Conservation (phyloP, 352 stramenopile species). For the Globisporangium uncinulatum region DNA sequence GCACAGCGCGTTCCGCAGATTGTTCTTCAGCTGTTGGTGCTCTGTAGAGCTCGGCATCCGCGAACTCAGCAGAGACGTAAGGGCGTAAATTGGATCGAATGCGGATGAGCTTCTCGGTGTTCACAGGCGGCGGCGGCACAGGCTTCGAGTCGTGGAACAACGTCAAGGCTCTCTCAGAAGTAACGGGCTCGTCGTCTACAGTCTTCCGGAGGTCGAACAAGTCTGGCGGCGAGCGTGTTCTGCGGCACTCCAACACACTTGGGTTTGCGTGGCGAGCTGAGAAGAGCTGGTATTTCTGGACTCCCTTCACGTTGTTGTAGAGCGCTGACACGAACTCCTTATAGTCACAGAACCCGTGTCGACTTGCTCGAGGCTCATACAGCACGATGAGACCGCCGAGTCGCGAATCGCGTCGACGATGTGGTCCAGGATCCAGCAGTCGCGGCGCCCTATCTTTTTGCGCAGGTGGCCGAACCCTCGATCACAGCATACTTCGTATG, state of each 20-base stretch:
- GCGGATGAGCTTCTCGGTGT: background rate
- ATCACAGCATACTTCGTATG: conserved; percentile 16
- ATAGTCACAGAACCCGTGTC: too few relatives aligned
- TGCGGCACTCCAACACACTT: too few relatives aligned
- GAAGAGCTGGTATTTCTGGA: too few relatives aligned
- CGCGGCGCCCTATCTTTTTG: too few relatives aligned
- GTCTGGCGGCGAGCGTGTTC: background rate
- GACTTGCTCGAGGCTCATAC: too few relatives aligned
- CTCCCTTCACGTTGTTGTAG: too few relatives aligned
- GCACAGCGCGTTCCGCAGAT: too few relatives aligned
- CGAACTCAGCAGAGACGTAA: background rate
- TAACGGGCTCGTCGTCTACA: background rate
- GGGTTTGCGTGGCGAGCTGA: too few relatives aligned
- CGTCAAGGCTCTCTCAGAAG: background rate
- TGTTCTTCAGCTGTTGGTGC: background rate
- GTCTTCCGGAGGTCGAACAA: background rate
- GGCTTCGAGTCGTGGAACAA: background rate
- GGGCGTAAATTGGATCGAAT: background rate
- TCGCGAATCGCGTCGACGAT: too few relatives aligned
- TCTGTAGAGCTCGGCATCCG: background rate
- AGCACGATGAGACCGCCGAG: too few relatives aligned
- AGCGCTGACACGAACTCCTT: too few relatives aligned
- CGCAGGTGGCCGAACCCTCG: conserved; percentile 4
- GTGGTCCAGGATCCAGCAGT: too few relatives aligned
- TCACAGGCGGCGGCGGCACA: background rate